phyloP scores from a whole-genome alignment of 352 stramenopile genomes.

The Phytophthora foliorum region DNA sequence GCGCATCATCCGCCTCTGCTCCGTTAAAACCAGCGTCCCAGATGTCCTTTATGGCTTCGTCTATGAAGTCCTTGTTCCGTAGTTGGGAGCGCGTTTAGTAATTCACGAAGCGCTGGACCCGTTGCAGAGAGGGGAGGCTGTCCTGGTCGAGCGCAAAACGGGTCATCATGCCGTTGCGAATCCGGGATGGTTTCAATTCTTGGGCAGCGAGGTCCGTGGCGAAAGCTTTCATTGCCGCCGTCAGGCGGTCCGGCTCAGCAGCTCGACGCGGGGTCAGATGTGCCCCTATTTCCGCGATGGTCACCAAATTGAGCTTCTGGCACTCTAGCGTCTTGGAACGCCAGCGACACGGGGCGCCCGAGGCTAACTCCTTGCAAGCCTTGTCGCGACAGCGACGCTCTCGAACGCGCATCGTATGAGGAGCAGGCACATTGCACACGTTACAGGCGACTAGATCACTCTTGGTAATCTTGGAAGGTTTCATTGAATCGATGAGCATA shows the following conservation, averaged over 20 bases:
- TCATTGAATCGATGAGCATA: constrained; percentile 14
- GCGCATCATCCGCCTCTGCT: not conserved
- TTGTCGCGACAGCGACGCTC: not conserved
- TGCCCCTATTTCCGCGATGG: not conserved
- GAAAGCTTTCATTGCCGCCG: not conserved
- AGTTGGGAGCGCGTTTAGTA: constrained; percentile 6
- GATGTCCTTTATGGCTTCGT: constrained; percentile 9
- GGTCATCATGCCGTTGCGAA: constrained; percentile 4
- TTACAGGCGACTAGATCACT: not conserved
- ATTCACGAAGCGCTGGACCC: constrained; percentile 6
- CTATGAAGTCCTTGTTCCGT: no score
- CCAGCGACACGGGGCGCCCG: not conserved
- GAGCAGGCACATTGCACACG: no score
- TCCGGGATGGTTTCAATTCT: not conserved
- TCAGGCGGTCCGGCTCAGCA: not conserved
- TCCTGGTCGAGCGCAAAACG: constrained; percentile 6
- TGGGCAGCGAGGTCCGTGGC: not conserved
- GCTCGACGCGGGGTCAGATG: not conserved
- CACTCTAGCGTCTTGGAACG: not conserved
- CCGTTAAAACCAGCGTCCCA: not conserved
- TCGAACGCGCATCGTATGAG: constrained; percentile 8
- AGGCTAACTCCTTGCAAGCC: not conserved
- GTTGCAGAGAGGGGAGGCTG: not conserved
- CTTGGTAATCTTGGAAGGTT: constrained; percentile 10
- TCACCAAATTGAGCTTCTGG: constrained; percentile 5